Base-by-base conservation (phyloP, 192 early-diverging fungal species). In the Pecoramyces ruminantium region DNA sequence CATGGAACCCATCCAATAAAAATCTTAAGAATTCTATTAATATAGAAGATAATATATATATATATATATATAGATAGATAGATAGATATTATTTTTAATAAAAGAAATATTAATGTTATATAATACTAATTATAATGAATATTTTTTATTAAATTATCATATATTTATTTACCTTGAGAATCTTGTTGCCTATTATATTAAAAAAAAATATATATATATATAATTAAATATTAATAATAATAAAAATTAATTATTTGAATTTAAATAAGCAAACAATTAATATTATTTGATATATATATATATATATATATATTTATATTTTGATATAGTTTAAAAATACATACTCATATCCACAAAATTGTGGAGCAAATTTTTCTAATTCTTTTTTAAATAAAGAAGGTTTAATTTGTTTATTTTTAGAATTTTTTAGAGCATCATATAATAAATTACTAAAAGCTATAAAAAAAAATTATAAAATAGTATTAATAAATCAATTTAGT, bases 1-100 rank as follows among this genome's bases (percentile, higher is more conserved):
- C 85, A 79, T 90, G 87, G 17, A 90, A 82, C 14, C 83, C 83
- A 38, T 88, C 86, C n/a, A 90, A 78, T 78, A 90, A 78, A 79
- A 84, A 86, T 28, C 89, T 81, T 77, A 90, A 80, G 51, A 88
- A 89, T 83, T 90, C 89, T 85, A 40, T 13, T 4, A 9, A 17
- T 78, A n/a, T n/a, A n/a, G n/a, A n/a, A n/a, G n/a, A n/a, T n/a
- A n/a, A n/a, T n/a, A n/a, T n/a, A n/a, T 42, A 6, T 27, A 27
- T 82, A 79, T 77, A n/a, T 78, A 83, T 28, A 40, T 83, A 83
- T 28, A 34, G 3, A 34, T 34, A 34, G 2, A 29, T 28, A 13
- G n/a, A n/a, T n/a, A n/a, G n/a, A n/a, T n/a, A n/a, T n/a, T n/a
- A n/a, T n/a, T n/a, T n/a, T n/a, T n/a, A n/a, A n/a, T n/a, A n/a